Percentiles rank a stretch among this genome's conserved stretches.
Conservation (phyloP, 2,329 filamentous ascomycete genomes). For the Botrytis porri region DNA sequence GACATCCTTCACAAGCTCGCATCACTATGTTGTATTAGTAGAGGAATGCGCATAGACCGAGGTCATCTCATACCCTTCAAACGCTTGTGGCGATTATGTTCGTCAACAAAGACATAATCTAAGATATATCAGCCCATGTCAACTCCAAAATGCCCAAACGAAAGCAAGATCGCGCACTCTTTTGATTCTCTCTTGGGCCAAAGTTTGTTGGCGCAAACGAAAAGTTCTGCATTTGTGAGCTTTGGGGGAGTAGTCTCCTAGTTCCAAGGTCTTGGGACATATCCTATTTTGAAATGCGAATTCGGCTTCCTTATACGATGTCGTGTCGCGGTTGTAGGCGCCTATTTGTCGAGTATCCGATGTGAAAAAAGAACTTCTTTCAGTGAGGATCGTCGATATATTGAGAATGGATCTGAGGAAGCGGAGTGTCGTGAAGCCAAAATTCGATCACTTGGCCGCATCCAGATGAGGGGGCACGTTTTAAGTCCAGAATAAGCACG, state of each 20-base stretch:
- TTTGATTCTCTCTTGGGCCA: constrained; percentile 72
- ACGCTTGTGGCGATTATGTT: constrained; percentile 96
- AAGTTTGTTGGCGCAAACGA: constrained; percentile 66
- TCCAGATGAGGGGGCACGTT: constrained; percentile 16
- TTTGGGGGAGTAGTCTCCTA: constrained; percentile 64
- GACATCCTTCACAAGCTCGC: constrained; percentile 94
- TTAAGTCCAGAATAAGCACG: neutral
- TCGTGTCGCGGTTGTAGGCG: neutral
- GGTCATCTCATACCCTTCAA: constrained; percentile 69
- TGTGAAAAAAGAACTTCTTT: neutral
- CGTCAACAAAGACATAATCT: constrained; percentile 99
- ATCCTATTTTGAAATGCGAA: constrained; percentile 22
- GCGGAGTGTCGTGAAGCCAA: constrained; percentile 13
- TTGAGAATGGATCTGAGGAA: neutral
- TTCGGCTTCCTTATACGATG: neutral
- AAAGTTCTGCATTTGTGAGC: constrained; percentile 69
- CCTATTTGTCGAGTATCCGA: neutral
- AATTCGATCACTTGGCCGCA: neutral
- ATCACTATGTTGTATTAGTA: constrained; percentile 63
- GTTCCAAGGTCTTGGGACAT: constrained; percentile 64
- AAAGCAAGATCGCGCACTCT: constrained; percentile 60
- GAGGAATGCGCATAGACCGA: neutral
- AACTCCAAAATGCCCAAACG: constrained; percentile 2
- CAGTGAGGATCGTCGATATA: neutral
- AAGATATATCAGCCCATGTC: constrained; percentile 37